These are phyloP conservation scores for Nepenthes alata DNA, from an alignment of 179 eudicot genomes.

Conservation along the genomic window DNA sequence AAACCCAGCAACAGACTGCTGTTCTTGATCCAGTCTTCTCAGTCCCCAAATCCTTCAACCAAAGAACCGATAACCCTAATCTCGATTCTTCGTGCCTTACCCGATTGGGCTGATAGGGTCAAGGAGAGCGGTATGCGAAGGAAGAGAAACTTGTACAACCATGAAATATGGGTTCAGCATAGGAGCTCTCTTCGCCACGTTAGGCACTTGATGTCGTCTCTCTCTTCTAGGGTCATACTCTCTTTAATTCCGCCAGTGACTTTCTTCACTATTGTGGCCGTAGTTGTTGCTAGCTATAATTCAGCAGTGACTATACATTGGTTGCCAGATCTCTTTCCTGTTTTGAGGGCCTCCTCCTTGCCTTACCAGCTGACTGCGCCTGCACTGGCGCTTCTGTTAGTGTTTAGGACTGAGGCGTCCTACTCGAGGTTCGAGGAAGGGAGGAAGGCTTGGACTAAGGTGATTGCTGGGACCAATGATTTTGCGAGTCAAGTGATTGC, in stretches of 20 bases:
- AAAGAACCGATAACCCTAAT: conserved; percentile 16
- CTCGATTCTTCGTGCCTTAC: conserved; percentile 40
- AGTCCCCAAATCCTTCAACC: conserved; percentile 17
- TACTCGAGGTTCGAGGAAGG: conserved; percentile 88
- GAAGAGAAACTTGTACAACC: conserved; percentile 49
- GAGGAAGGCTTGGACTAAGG: conserved; percentile 85
- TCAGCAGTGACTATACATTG: conserved; percentile 44
- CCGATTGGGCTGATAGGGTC: conserved; percentile 68
- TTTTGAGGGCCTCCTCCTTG: conserved; percentile 66
- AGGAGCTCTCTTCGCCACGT: conserved; percentile 78
- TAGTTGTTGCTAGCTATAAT: conserved; percentile 53
- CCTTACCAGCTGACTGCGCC: conserved; percentile 97
- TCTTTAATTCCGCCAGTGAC: conserved; percentile 80
- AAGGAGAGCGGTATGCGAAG: conserved; percentile 65
- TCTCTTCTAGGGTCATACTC: conserved; percentile 67
- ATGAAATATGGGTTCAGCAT: conserved; percentile 68
- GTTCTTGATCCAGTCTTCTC: conserved; percentile 33
- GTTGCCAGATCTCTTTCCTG: conserved; percentile 68
- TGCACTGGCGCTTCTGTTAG: conserved; percentile 76
- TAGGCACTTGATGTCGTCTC: conserved; percentile 51
- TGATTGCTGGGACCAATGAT: conserved; percentile 57
- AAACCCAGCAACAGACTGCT: conserved; percentile 16
- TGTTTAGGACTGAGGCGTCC: conserved; percentile 93
- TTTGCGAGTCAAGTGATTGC: conserved; percentile 70
- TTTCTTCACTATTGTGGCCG: conserved; percentile 69